Evolutionary conservation across 306 rosid genomes (phyloP), one percentile per base, ranked within the genome.

Genomic region (Fragaria ananassa): DNA sequence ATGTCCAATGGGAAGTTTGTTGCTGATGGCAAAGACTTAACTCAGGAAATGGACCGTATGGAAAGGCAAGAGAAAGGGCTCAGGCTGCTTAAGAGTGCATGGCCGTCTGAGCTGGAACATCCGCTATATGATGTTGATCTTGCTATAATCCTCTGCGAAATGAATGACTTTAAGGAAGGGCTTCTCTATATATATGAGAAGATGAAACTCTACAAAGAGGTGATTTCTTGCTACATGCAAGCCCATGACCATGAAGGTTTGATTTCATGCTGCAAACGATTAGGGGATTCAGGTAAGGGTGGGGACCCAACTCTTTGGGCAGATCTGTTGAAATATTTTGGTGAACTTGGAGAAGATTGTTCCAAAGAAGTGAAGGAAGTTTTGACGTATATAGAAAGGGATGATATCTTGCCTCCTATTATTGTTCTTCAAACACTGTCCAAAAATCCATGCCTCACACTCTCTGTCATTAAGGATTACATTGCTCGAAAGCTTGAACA

Each of bases 331-430:
- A 95, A 90, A 87, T 95, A 95, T 89, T 95, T 95, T 72, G 97
- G 97, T 58, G 99, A 95, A 85, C 97, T 95, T 70, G 99, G 99
- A 75, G 99, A 92, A 90, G 97, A 95, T 86, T 95, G 99, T 83
- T 90, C 97, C 70, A 88, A 89, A 79, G 99, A 92, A 90, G 99
- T 95, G 79, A 92, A 95, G 87, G 93, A 95, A 88, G 97, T 95
- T 79, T 86, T 95, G 86, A 81, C 90, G 68, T 92, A 90, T 86
- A 86, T 95, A 23, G 99, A 95, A 80, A 89, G 97, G 82, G 91
- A 95, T 87, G 95, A 95, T 76, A 92, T 95, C 80, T 86, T 95
- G 91, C 97, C 97, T 74, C 97, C 99, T 29, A 90, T 95, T 74
- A 81, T 92, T 82, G 99, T 92, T 81, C 95, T 95, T 71, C 99